Percentiles rank a stretch among this genome's conserved stretches.
phyloP scores from a whole-genome alignment of 2,329 filamentous ascomycete species.

The Diaporthe sp. region DNA sequence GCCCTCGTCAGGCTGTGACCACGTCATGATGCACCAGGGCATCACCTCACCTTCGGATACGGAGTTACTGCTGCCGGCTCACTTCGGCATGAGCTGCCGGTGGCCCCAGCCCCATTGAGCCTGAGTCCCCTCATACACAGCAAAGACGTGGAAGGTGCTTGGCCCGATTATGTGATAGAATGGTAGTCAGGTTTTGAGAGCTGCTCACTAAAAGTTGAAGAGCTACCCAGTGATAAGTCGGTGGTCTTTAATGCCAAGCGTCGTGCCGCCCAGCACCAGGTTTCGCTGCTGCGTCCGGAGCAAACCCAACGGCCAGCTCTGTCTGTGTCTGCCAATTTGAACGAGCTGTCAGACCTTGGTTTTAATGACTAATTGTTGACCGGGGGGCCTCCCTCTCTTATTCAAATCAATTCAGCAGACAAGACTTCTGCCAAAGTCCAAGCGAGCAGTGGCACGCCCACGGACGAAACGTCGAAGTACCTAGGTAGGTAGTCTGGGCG shows the following conservation, averaged over 20 bases:
- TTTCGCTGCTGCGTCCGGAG: background rate
- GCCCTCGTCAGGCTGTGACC: background rate
- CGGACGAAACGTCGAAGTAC: background rate
- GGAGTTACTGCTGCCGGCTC: background rate
- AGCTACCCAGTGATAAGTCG: background rate
- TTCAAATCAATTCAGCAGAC: background rate
- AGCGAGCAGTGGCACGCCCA: background rate
- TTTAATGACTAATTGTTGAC: background rate
- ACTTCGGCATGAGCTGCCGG: background rate
- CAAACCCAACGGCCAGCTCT: background rate
- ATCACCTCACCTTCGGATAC: background rate
- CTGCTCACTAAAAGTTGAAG: background rate
- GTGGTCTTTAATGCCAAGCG: background rate
- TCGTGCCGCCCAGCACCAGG: background rate
- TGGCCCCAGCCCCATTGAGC: background rate
- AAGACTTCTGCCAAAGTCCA: constrained; percentile 10
- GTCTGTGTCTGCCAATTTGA: background rate
- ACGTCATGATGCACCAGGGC: constrained; percentile 7
- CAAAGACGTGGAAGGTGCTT: background rate
- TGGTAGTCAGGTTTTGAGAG: background rate
- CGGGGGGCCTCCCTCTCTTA: background rate
- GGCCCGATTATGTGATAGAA: background rate
- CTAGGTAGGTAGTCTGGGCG: background rate
- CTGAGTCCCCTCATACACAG: background rate
- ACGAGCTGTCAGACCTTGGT: background rate